Conservation (phyloP, 2,329 filamentous ascomycete genomes). For the Epicoccum nigrum region DNA sequence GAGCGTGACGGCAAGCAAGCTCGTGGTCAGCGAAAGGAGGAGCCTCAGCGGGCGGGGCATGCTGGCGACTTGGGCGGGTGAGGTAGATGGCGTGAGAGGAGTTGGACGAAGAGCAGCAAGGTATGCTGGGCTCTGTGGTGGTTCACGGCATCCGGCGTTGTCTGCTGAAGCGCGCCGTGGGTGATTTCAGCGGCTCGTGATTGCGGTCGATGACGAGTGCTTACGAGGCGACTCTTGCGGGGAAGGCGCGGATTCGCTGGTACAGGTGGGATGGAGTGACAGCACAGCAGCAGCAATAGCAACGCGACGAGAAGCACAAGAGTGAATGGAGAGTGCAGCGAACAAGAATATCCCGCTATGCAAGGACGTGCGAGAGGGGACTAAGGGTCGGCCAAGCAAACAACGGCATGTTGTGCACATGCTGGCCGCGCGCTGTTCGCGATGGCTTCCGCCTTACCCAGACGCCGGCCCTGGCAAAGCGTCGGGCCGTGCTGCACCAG, state of each 20-base stretch:
- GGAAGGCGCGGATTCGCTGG: slow-evolving; percentile 11
- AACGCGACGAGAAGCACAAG: slow-evolving; percentile 1
- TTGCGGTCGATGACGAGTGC: slow-evolving; percentile 14
- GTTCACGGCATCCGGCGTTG: slow-evolving; percentile 17
- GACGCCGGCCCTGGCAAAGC: background rate
- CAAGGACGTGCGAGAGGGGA: slow-evolving; percentile 14
- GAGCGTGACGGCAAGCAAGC: slow-evolving; percentile 51
- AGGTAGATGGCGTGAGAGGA: slow-evolving; percentile 1
- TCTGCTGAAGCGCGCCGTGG: slow-evolving; percentile 3
- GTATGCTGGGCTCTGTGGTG: slow-evolving; percentile 23
- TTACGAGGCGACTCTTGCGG: slow-evolving; percentile 17
- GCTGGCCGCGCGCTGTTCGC: background rate
- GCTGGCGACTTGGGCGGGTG: slow-evolving; percentile 21
- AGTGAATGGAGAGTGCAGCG: background rate
- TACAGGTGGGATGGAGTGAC: slow-evolving; percentile 4
- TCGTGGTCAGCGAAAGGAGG: slow-evolving; percentile 52
- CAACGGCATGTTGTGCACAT: slow-evolving; percentile 15
- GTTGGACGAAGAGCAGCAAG: slow-evolving; percentile 29
- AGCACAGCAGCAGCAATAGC: slow-evolving; percentile 1
- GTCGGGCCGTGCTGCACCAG: background rate
- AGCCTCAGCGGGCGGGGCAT: slow-evolving; percentile 45
- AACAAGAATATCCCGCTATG: slow-evolving; percentile 4
- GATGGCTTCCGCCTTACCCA: slow-evolving; percentile 8
- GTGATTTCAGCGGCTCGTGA: slow-evolving; percentile 15
- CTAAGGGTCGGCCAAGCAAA: slow-evolving; percentile 10